Percentiles rank a stretch among this genome's conserved stretches.
These are phyloP conservation scores for Onygenales sp. DNA, from an alignment of 2,329 filamentous ascomycete species.

Conservation along the genomic window DNA sequence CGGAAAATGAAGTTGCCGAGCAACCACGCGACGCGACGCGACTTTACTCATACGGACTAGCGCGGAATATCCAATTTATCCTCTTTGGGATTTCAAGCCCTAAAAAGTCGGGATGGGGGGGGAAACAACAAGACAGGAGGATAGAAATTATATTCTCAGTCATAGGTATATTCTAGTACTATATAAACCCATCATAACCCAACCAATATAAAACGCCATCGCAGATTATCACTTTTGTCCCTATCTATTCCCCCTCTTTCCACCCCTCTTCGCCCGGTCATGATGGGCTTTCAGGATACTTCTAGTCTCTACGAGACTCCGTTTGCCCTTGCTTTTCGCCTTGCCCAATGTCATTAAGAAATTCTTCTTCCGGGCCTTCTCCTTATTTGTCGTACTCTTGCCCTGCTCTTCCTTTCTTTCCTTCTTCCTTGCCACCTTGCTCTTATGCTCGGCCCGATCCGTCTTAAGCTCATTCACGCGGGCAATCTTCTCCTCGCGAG, in stretches of 20 bases:
- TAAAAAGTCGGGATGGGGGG: too few relatives aligned
- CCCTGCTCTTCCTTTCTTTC: slow-evolving; percentile 80
- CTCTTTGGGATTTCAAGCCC: too few relatives aligned
- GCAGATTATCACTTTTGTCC: neutral
- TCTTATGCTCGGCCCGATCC: slow-evolving; percentile 70
- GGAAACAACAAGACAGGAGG: too few relatives aligned
- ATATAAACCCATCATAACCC: too few relatives aligned
- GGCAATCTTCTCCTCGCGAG: slow-evolving; percentile 81
- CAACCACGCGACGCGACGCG: too few relatives aligned
- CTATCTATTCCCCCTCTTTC: slow-evolving; percentile 60
- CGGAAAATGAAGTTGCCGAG: too few relatives aligned
- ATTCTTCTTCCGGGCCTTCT: slow-evolving; percentile 96
- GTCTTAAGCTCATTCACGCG: slow-evolving; percentile 75
- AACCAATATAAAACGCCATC: too few relatives aligned
- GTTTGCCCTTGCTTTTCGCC: slow-evolving; percentile 90
- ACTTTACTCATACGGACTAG: too few relatives aligned
- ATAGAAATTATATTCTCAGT: too few relatives aligned
- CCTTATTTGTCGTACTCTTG: slow-evolving; percentile 94
- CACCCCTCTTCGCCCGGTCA: slow-evolving; percentile 73
- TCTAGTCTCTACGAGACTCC: slow-evolving; percentile 77
- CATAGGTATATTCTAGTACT: too few relatives aligned
- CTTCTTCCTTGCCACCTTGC: slow-evolving; percentile 72
- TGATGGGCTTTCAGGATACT: slow-evolving; percentile 74
- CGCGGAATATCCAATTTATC: too few relatives aligned
- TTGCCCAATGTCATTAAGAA: slow-evolving; percentile 97